Evolutionary conservation across 2,329 filamentous ascomycete species (phyloP).

Genomic region (Arthrinium puccinioides): DNA sequence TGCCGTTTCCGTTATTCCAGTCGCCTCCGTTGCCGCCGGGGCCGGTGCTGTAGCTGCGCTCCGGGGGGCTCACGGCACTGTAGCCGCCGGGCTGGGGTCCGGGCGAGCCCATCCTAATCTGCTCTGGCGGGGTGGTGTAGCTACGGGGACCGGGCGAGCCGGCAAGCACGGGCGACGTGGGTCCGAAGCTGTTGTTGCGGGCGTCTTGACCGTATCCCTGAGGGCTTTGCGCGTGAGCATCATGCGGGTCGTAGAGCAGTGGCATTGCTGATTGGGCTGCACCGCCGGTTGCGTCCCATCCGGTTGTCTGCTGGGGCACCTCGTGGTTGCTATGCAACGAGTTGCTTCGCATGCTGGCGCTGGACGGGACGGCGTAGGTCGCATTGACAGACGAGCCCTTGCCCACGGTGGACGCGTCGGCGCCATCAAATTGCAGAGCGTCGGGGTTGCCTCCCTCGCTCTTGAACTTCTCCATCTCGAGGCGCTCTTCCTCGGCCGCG

Average conservation of each 20-base stretch:
- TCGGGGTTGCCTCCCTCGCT: conserved; percentile 42
- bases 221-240: background rate
- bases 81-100: conserved; percentile 13
- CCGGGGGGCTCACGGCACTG: conserved; percentile 11
- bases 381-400: conserved; percentile 20
- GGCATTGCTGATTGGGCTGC: conserved; percentile 12
- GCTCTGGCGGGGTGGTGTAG: conserved; percentile 18
- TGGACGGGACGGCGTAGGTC: conserved; percentile 25
- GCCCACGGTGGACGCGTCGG: conserved; percentile 25
- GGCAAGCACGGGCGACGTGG: conserved; percentile 12
- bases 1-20: too few relatives aligned
- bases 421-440: conserved; percentile 28
- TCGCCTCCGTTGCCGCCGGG: background rate
- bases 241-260: conserved; percentile 15
- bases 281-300: conserved; percentile 16
- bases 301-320: conserved; percentile 18
- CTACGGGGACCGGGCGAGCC: conserved; percentile 17
- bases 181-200: conserved; percentile 14
- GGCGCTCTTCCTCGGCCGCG: conserved; percentile 37
- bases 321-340: conserved; percentile 16
- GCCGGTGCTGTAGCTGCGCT: conserved; percentile 13
- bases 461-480: conserved; percentile 43
- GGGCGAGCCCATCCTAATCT: conserved; percentile 19
- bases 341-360: conserved; percentile 13
- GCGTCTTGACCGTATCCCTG: background rate